phyloP scores from a whole-genome alignment of 805 yeast species.

The Jamesozyma gamospora region DNA sequence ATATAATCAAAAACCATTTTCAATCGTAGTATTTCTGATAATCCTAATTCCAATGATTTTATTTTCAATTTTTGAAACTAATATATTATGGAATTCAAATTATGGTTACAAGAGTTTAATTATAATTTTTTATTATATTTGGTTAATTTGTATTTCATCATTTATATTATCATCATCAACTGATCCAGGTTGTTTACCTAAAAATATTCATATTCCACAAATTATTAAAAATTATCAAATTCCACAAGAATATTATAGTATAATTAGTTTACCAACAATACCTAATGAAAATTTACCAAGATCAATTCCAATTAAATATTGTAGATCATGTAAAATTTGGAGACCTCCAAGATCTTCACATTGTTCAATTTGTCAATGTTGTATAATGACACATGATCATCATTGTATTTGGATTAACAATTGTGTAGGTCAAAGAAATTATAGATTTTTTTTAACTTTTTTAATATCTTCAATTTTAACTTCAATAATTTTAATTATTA shows the following conservation, averaged over 20 bases:
- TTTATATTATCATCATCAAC: constrained; percentile 45
- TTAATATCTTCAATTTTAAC: constrained; percentile 32
- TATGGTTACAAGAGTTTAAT: constrained; percentile 28
- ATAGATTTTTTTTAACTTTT: constrained; percentile 48
- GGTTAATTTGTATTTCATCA: constrained; percentile 40
- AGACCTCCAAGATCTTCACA: constrained; percentile 69
- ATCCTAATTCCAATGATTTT: constrained; percentile 41
- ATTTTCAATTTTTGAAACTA: constrained; percentile 41
- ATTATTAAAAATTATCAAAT: constrained; percentile 17
- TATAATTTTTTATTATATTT: constrained; percentile 47
- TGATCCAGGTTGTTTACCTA: constrained; percentile 67
- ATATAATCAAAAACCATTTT: constrained; percentile 34
- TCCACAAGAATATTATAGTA: constrained; percentile 51
- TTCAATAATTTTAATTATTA: constrained; percentile 20
- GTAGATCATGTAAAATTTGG: constrained; percentile 62
- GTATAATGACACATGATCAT: constrained; percentile 57
- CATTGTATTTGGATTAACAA: constrained; percentile 64
- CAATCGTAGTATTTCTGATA: constrained; percentile 28
- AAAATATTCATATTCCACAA: constrained; percentile 48
- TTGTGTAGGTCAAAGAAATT: constrained; percentile 69
- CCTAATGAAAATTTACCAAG: not conserved
- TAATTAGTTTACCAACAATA: constrained; percentile 39
- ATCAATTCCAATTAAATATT: constrained; percentile 41
- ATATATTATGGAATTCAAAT: constrained; percentile 15
- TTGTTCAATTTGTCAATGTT: constrained; percentile 58